Evolutionary conservation across 306 rosid species (phyloP).

Genomic region (Fagus crenata): DNA sequence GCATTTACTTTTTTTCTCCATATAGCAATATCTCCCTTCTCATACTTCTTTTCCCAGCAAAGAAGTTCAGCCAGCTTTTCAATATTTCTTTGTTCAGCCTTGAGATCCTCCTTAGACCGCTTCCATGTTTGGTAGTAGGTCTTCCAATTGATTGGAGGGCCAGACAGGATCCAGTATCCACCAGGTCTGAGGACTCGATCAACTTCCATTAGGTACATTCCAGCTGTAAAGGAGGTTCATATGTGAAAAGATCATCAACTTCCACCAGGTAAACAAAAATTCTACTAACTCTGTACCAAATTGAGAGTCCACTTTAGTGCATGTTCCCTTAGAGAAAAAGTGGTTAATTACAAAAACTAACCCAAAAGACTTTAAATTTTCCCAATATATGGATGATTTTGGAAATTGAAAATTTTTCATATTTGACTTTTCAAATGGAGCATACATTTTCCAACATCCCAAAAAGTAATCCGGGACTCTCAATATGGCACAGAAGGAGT

Average conservation of each 20-base stretch:
- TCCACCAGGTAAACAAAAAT: background rate
- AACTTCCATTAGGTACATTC: conserved; percentile 88
- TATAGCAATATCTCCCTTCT: conserved; percentile 94
- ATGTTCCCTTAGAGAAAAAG: background rate
- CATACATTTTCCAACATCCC: background rate
- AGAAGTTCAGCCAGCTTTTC: conserved; percentile 83
- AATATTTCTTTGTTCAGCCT: conserved; percentile 79
- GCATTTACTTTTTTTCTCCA: conserved; percentile 70
- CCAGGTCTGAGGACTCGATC: conserved; percentile 98
- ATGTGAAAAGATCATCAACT: conserved; percentile 17
- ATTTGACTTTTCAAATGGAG: background rate
- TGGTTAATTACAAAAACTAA: background rate
- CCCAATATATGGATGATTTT: background rate
- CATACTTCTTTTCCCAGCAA: conserved; percentile 98
- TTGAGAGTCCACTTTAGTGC: background rate
- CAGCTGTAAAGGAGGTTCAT: conserved; percentile 54
- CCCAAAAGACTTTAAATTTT: background rate
- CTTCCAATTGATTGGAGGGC: conserved; percentile 99
- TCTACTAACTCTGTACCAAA: background rate
- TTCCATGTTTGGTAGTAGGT: conserved; percentile 89
- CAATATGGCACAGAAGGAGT: background rate
- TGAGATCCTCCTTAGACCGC: conserved; percentile 73
- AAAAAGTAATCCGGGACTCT: background rate
- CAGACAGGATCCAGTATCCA: conserved; percentile 93
- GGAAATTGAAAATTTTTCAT: background rate